Conservation (phyloP, 805 yeast species). For the Starmerella cellae region DNA sequence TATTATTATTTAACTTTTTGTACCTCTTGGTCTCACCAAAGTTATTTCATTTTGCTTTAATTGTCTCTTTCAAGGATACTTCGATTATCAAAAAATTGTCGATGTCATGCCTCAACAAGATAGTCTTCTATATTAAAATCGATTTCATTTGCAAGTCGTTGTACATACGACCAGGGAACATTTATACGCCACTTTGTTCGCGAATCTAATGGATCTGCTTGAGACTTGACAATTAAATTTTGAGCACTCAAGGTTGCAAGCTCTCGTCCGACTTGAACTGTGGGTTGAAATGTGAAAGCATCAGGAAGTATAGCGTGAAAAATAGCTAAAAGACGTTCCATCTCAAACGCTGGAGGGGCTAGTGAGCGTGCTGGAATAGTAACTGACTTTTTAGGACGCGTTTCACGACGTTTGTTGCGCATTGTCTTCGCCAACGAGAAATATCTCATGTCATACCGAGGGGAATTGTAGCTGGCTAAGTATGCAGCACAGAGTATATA, state of each 20-base stretch:
- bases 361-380: slow-evolving; percentile 48
- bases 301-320: slow-evolving; percentile 52
- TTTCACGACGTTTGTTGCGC: slow-evolving; percentile 30
- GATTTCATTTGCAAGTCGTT: slow-evolving; percentile 48
- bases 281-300: slow-evolving; percentile 29
- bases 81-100: too few species aligned
- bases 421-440: slow-evolving; percentile 53
- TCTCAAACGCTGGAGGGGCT: slow-evolving; percentile 59
- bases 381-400: slow-evolving; percentile 33
- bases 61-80: too few species aligned
- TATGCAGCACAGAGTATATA: slow-evolving; percentile 70
- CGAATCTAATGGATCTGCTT: slow-evolving; percentile 47
- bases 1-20: too few species aligned
- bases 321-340: slow-evolving; percentile 72
- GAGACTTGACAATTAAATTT: slow-evolving; percentile 35
- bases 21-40: too few species aligned
- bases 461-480: slow-evolving; percentile 65
- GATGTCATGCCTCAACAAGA: slow-evolving; percentile 32
- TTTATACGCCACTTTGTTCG: slow-evolving; percentile 69
- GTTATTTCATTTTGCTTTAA: too few species aligned
- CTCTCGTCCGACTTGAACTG: slow-evolving; percentile 34
- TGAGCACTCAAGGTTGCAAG: slow-evolving; percentile 47
- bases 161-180: slow-evolving; percentile 52
- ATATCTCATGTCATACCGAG: slow-evolving; percentile 50
- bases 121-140: slow-evolving; percentile 55